phyloP scores from a whole-genome alignment of 305 asterid species.

The Fraxinus floribunda region DNA sequence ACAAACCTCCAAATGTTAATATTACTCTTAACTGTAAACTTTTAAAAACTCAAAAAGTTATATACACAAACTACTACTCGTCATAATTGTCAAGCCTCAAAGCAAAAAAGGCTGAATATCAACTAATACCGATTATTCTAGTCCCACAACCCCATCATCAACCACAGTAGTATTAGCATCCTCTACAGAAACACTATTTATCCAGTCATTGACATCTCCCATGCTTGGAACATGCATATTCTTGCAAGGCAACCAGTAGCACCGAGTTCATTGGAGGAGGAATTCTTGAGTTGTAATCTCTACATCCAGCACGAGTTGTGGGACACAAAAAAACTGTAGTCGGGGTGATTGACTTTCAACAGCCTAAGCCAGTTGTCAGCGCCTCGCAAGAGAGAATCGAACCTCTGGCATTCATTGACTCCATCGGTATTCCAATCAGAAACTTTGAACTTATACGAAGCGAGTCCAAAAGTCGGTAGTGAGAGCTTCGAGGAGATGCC shows the following conservation, averaged over 20 bases:
- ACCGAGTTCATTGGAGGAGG: background rate
- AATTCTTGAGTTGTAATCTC: conserved; percentile 5
- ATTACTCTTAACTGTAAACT: background rate
- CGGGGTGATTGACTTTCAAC: conserved; percentile 72
- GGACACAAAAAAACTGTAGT: conserved; percentile 58
- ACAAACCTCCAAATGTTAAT: too few relatives aligned
- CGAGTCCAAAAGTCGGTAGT: conserved; percentile 78
- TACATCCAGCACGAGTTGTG: conserved; percentile 50
- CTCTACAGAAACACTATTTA: conserved; percentile 12
- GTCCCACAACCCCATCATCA: conserved; percentile 5
- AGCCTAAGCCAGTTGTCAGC: conserved; percentile 76
- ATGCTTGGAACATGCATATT: background rate
- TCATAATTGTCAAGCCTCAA: background rate
- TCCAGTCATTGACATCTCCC: background rate
- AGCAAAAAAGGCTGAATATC: background rate
- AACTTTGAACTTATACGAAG: conserved; percentile 66
- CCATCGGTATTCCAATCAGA: conserved; percentile 57
- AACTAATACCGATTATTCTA: conserved; percentile 6
- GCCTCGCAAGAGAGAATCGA: conserved; percentile 21
- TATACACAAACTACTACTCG: conserved; percentile 21
- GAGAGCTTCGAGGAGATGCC: conserved; percentile 42
- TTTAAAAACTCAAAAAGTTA: conserved; percentile 14
- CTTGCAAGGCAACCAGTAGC: background rate
- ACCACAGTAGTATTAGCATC: conserved; percentile 19
- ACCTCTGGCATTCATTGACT: conserved; percentile 50